Conservation (phyloP, 441 rosid species). For the Biscutella laevigata region DNA sequence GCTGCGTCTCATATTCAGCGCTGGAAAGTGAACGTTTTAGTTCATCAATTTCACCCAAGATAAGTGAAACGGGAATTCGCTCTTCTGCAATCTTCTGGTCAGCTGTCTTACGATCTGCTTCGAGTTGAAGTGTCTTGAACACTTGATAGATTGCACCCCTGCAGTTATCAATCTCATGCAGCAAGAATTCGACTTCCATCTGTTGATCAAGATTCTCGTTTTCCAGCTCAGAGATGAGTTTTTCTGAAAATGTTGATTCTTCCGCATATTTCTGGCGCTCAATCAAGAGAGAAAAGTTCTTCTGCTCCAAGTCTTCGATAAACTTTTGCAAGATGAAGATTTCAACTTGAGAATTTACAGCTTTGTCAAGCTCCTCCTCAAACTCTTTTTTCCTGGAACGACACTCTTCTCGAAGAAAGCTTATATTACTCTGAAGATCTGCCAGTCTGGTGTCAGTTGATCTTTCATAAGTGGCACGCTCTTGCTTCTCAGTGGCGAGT, state of each 20-base stretch:
- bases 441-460: slow-evolving; percentile 63
- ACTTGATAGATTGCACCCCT: slow-evolving; percentile 49
- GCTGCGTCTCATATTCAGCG: slow-evolving; percentile 45
- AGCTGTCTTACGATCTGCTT: slow-evolving; percentile 26
- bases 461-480: slow-evolving; percentile 47
- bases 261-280: slow-evolving; percentile 61
- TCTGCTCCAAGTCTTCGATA: slow-evolving; percentile 59
- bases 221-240: slow-evolving; percentile 53
- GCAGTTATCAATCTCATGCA: slow-evolving; percentile 56
- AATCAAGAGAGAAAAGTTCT: slow-evolving; percentile 48
- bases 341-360: slow-evolving; percentile 66
- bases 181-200: slow-evolving; percentile 63
- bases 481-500: slow-evolving; percentile 62
- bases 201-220: slow-evolving; percentile 71
- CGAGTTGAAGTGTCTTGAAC: slow-evolving; percentile 44
- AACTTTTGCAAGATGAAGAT: slow-evolving; percentile 59
- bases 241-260: slow-evolving; percentile 51
- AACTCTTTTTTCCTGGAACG: slow-evolving; percentile 66
- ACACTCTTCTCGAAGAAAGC: slow-evolving; percentile 63
- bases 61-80: slow-evolving; percentile 35
- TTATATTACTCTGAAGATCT: slow-evolving; percentile 64
- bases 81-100: slow-evolving; percentile 29
- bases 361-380: slow-evolving; percentile 68
- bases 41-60: slow-evolving; percentile 37
- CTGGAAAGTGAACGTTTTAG: slow-evolving; percentile 39